Evolutionary conservation across 345 rosid species (phyloP), one percentile per base, ranked within the genome.

Genomic region (Rhizophora apiculata): DNA sequence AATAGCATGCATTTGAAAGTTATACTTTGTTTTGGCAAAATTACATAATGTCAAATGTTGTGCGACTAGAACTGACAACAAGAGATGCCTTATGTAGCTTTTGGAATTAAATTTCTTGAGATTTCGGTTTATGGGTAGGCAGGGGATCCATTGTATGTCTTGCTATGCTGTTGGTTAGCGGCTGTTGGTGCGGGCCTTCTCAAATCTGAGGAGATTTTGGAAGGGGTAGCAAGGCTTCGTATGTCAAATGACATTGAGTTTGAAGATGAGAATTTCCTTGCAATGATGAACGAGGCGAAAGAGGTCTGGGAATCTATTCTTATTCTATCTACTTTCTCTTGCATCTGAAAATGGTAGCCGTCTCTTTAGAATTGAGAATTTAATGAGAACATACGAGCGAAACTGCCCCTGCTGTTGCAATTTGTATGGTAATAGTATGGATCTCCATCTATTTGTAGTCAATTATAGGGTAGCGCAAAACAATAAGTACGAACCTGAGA

Each of bases 181-280:
- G 98, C 96, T 59, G 89, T 89, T 6, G 96, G 99, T 64, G 99
- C 97, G 64, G 99, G 99, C 60, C 89, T 95, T 71, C 81, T 95
- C 53, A 95, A 91, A 78, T 91, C 97, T 18, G 97, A 91, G 79
- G 97, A 91, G 81, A 89, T 94, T 48, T 79, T 89, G 72, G 97
- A 88, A 48, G 96, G 95, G 37, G 96, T 81, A 26, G 86, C 93
- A 0, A 83, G 97, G 72, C 93, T 94, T 79, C 86, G 89, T 63
- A 64, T 94, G 70, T 89, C 98, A 0, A 82, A 87, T 63, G 96
- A 94, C 78, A 81, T 89, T 34, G 98, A 94, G 72, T 91, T 94
- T 9, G 98, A 94, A 80, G 97, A 94, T 84, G 88, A 94, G 80
- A 89, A 74, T 72, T 91, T 91, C 68, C 74, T 94, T 74, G 86